Evolutionary conservation across 129 eudicot species (phyloP).

Genomic region (Helichrysum umbraculigerum): DNA sequence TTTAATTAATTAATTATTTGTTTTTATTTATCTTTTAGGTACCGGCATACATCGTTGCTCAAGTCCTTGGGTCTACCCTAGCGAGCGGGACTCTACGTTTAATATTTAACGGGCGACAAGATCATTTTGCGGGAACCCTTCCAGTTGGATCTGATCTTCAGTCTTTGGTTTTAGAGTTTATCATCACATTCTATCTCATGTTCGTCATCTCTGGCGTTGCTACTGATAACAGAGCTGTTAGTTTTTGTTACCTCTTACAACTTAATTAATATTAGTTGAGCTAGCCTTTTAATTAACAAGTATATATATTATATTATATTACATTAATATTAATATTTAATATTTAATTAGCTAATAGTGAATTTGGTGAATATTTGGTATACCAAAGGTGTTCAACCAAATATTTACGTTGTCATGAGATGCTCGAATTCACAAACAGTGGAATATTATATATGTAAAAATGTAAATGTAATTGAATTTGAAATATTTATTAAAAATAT

Average conservation of each 20-base stretch:
- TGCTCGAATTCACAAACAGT: too few relatives aligned
- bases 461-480: too few relatives aligned
- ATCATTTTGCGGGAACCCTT: slow-evolving; percentile 70
- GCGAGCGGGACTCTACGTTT: slow-evolving; percentile 84
- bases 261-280: neutral
- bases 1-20: too few relatives aligned
- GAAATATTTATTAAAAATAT: too few relatives aligned
- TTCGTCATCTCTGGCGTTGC: slow-evolving; percentile 88
- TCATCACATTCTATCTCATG: slow-evolving; percentile 89
- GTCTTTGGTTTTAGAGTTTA: slow-evolving; percentile 65
- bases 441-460: too few relatives aligned
- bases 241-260: slow-evolving; percentile 14
- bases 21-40: slow-evolving; percentile 35
- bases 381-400: neutral
- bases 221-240: slow-evolving; percentile 85
- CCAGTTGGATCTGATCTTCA: slow-evolving; percentile 70
- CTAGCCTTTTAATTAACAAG: neutral
- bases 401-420: too few relatives aligned
- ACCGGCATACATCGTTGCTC: slow-evolving; percentile 70
- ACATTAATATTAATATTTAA: too few relatives aligned
- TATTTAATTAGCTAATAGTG: too few relatives aligned
- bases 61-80: slow-evolving; percentile 68
- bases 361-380: neutral
- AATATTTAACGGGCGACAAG: slow-evolving; percentile 60
- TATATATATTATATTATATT: too few relatives aligned